Evolutionary conservation across 768 basidiomycete genomes (phyloP).

Genomic region (Termitomyces heimii): DNA sequence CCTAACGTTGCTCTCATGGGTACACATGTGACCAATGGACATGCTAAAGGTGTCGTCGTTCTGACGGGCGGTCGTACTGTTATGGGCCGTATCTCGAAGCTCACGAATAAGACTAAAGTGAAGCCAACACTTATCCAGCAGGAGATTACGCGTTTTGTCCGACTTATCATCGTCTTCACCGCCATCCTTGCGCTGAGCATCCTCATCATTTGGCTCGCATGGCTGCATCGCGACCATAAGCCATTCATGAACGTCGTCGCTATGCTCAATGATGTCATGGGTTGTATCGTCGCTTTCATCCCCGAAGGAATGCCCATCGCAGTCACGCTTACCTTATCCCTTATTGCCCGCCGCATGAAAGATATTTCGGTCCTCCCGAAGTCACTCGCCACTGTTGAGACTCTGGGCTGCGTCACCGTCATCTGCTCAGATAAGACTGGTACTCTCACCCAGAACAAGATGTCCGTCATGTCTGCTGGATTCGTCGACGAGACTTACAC

Average conservation of each 20-base stretch:
- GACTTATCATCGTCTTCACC: conserved; percentile 39
- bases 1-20: conserved; percentile 44
- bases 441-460: conserved; percentile 54
- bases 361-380: conserved; percentile 21
- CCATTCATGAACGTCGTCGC: conserved; percentile 43
- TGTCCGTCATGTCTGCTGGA: conserved; percentile 48
- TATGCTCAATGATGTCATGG: conserved; percentile 51
- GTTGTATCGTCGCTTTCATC: conserved; percentile 33
- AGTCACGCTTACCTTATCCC: conserved; percentile 43
- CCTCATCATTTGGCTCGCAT: conserved; percentile 35
- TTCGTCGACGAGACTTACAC: conserved; percentile 26
- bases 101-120: conserved; percentile 41
- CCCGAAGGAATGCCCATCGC: conserved; percentile 50
- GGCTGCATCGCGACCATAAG: conserved; percentile 33
- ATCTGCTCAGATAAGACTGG: conserved; percentile 55
- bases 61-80: conserved; percentile 37
- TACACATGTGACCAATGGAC: conserved; percentile 36
- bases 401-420: conserved; percentile 55
- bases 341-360: conserved; percentile 14
- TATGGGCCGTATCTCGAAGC: conserved; percentile 51
- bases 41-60: conserved; percentile 34
- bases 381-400: conserved; percentile 61
- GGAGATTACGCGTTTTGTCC: conserved; percentile 48
- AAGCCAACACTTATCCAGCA: conserved; percentile 42
- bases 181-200: conserved; percentile 37